Conservation (phyloP, 2,329 filamentous ascomycete genomes). For the Colletotrichum camelliae region DNA sequence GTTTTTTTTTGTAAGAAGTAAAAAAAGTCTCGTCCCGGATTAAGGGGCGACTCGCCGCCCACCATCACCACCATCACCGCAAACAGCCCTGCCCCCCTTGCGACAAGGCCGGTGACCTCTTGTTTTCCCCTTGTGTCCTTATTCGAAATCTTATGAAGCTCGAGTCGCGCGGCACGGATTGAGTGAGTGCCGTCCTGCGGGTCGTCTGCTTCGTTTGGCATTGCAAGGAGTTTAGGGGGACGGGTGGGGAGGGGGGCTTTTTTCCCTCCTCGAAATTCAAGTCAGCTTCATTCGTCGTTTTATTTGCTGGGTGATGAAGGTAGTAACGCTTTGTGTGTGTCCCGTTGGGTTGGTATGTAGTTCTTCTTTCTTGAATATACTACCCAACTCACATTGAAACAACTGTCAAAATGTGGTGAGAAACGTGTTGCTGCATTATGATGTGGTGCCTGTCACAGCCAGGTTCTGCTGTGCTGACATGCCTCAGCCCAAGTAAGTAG, state of each 20-base stretch:
- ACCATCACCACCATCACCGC: no score
- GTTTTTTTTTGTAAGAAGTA: background rate
- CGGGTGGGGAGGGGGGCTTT: background rate
- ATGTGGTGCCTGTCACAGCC: no score
- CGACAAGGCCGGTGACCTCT: background rate
- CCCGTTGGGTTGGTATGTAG: background rate
- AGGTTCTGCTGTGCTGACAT: no score
- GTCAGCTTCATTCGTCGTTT: background rate
- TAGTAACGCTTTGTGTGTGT: background rate
- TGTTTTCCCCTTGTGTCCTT: background rate
- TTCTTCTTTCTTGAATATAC: background rate
- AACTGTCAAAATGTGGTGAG: background rate
- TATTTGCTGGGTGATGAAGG: background rate
- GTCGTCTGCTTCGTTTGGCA: background rate
- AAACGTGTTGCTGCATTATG: no score
- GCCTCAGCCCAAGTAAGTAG: no score
- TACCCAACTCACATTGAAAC: background rate
- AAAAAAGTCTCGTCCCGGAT: background rate
- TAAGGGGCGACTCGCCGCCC: background rate
- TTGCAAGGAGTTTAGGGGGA: slow-evolving; percentile 21
- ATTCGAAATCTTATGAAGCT: background rate
- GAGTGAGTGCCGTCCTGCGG: background rate
- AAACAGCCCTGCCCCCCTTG: no score
- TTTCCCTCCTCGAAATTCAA: background rate
- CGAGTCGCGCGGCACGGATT: background rate